These are phyloP conservation scores for Steccherinum ochraceum DNA, from an alignment of 768 basidiomycete genomes.

Conservation along the genomic window DNA sequence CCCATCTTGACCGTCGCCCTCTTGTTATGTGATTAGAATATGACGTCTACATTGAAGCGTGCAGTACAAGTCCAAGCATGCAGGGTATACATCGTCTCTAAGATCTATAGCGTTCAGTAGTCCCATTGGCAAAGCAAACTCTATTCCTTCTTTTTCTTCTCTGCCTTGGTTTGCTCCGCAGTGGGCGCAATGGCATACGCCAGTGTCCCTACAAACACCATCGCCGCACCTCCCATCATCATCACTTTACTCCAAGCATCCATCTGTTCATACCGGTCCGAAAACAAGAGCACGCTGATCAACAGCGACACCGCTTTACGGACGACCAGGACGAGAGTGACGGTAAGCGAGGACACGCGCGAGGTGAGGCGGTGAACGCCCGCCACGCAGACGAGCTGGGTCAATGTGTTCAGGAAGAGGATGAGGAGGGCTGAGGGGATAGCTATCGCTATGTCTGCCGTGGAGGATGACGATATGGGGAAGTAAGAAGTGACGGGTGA, in stretches of 20 bases:
- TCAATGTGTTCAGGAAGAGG: slow-evolving; percentile 70
- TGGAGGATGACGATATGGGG: slow-evolving; percentile 24
- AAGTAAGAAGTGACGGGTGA: slow-evolving; percentile 5
- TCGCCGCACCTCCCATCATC: slow-evolving; percentile 65
- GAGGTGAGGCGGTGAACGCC: slow-evolving; percentile 86
- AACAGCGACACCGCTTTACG: slow-evolving; percentile 75
- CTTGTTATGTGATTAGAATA: too few relatives aligned
- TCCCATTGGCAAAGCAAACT: too few relatives aligned
- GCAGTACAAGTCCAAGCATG: neutral
- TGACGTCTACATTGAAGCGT: neutral
- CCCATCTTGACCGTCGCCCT: too few relatives aligned
- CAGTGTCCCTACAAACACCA: slow-evolving; percentile 69
- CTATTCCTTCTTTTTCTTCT: neutral
- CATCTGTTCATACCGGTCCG: slow-evolving; percentile 21
- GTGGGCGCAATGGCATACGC: slow-evolving; percentile 45
- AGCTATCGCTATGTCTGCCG: slow-evolving; percentile 16
- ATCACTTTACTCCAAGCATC: slow-evolving; percentile 25
- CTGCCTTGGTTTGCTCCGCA: neutral
- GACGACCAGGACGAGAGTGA: slow-evolving; percentile 75
- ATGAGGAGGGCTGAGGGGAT: slow-evolving; percentile 59
- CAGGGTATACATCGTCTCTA: neutral
- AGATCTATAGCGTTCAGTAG: neutral
- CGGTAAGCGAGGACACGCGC: slow-evolving; percentile 65
- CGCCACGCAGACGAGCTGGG: slow-evolving; percentile 78
- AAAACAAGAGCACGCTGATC: slow-evolving; percentile 53